Conservation (phyloP, 257 asterid species). For the Eucommia ulmoides region DNA sequence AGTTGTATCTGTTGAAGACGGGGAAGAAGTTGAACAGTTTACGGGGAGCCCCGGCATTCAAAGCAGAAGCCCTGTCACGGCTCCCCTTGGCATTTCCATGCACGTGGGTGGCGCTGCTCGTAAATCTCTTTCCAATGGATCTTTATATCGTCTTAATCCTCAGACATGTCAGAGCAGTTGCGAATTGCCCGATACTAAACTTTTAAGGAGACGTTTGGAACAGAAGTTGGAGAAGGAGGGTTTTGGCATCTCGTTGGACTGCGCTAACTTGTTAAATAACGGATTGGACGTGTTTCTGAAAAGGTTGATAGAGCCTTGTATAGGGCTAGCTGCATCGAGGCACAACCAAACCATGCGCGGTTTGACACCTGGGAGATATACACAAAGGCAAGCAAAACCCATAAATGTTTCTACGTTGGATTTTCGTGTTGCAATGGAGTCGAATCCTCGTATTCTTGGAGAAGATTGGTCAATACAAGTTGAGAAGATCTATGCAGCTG, state of each 20-base stretch:
- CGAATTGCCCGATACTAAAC: slow-evolving; percentile 33
- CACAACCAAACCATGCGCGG: slow-evolving; percentile 19
- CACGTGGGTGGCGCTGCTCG: slow-evolving; percentile 18
- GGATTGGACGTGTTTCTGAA: slow-evolving; percentile 48
- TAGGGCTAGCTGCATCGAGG: slow-evolving; percentile 37
- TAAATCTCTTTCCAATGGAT: slow-evolving; percentile 21
- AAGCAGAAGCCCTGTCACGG: slow-evolving; percentile 40
- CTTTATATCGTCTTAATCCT: slow-evolving; percentile 10
- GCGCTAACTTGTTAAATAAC: slow-evolving; percentile 39
- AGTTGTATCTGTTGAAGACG: slow-evolving; percentile 59
- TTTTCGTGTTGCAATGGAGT: slow-evolving; percentile 70
- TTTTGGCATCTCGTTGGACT: slow-evolving; percentile 30
- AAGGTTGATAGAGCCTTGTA: slow-evolving; percentile 45
- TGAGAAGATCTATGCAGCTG: slow-evolving; percentile 50
- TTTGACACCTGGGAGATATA: slow-evolving; percentile 8
- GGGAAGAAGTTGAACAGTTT: slow-evolving; percentile 58
- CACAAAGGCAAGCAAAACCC: slow-evolving; percentile 12
- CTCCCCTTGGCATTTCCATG: slow-evolving; percentile 54
- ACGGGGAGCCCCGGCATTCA: slow-evolving; percentile 41
- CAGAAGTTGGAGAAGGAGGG: slow-evolving; percentile 34
- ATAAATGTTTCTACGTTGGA: slow-evolving; percentile 31
- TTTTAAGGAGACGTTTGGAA: slow-evolving; percentile 45
- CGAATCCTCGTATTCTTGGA: slow-evolving; percentile 58
- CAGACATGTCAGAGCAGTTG: slow-evolving; percentile 40
- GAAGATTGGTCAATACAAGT: slow-evolving; percentile 60